phyloP scores from a whole-genome alignment of 129 eudicot genomes.

The Centrapalus pauciflorus region DNA sequence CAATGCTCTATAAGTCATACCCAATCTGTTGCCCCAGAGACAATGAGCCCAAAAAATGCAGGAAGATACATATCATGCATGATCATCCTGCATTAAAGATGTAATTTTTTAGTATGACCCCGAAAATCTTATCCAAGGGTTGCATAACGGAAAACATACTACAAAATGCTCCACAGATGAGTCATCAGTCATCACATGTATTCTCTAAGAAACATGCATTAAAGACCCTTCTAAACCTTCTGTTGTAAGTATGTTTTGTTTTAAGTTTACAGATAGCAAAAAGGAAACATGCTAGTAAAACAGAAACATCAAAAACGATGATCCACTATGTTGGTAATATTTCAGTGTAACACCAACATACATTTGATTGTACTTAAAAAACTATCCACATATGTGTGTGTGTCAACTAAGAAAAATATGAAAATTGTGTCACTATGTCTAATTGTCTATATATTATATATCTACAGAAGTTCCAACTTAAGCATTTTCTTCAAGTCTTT shows the following conservation, averaged over 20 bases:
- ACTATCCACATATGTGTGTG: not conserved
- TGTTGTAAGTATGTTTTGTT: not conserved
- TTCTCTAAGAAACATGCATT: not conserved
- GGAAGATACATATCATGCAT: constrained; percentile 81
- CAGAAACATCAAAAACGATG: too few species aligned
- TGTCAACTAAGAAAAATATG: not conserved
- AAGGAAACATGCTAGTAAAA: not conserved
- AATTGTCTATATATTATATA: too few species aligned
- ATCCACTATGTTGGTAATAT: not conserved
- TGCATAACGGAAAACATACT: not conserved
- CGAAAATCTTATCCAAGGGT: not conserved
- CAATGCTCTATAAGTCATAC: constrained; percentile 33
- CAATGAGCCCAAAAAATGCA: constrained; percentile 75
- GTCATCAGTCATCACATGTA: not conserved
- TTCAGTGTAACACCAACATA: not conserved
- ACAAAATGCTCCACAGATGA: not conserved
- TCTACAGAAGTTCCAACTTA: not conserved
- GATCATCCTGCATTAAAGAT: constrained; percentile 74
- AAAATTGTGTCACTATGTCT: too few species aligned
- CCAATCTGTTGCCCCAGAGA: constrained; percentile 97
- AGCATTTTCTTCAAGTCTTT: not conserved
- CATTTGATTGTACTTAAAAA: not conserved
- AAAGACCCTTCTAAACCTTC: not conserved
- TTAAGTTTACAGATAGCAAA: not conserved
- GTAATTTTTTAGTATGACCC: not conserved